Evolutionary conservation across 345 rosid species (phyloP).

Genomic region (Pistacia vera): DNA sequence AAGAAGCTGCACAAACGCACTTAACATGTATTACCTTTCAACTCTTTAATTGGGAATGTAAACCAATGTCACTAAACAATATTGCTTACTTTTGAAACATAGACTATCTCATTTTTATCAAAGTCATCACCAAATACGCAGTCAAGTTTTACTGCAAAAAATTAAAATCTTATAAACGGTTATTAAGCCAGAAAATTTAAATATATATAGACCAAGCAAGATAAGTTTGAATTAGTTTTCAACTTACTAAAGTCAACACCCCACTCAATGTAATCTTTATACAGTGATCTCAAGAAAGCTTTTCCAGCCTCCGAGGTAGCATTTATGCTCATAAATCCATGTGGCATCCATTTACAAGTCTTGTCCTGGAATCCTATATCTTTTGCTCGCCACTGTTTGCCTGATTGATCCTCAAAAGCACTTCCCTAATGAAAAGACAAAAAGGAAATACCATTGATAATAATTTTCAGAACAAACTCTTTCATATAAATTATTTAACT

Average conservation of each 20-base stretch:
- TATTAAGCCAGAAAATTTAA: background rate
- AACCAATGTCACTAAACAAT: background rate
- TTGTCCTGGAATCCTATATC: slow-evolving; percentile 82
- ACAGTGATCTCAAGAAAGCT: slow-evolving; percentile 84
- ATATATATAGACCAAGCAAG: slow-evolving; percentile 3
- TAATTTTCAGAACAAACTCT: background rate
- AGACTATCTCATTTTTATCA: slow-evolving; percentile 61
- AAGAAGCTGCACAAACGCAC: slow-evolving; percentile 54
- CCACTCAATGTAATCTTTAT: slow-evolving; percentile 83
- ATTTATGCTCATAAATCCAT: slow-evolving; percentile 89
- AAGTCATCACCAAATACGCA: slow-evolving; percentile 86
- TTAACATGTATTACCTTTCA: slow-evolving; percentile 1
- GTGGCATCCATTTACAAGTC: slow-evolving; percentile 86
- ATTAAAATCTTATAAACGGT: background rate
- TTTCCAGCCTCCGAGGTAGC: slow-evolving; percentile 69
- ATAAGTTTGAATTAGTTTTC: background rate
- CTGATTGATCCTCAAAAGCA: slow-evolving; percentile 49
- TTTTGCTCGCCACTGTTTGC: slow-evolving; percentile 65
- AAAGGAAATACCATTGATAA: background rate
- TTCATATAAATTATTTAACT: background rate
- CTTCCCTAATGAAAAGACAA: slow-evolving; percentile 48
- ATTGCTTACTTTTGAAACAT: slow-evolving; percentile 65
- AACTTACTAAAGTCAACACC: slow-evolving; percentile 88
- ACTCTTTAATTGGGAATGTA: slow-evolving; percentile 11
- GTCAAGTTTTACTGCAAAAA: slow-evolving; percentile 74